These are phyloP conservation scores for Ceraceosorus guamensis DNA, from an alignment of 1,284 basidiomycete species.

Conservation along the genomic window DNA sequence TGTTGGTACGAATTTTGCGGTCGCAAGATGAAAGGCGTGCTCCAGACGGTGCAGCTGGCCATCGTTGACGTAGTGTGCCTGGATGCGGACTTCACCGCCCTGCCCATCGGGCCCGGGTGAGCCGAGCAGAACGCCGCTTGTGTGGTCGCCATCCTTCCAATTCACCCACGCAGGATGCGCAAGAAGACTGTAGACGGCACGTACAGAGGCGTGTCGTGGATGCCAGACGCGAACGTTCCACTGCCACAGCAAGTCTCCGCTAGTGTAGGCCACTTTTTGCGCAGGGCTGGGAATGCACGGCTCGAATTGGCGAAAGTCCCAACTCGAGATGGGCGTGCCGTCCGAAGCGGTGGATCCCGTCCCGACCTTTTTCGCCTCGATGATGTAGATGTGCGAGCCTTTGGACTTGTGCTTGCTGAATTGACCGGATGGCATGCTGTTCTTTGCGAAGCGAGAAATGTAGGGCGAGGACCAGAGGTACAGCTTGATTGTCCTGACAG, in stretches of 20 bases:
- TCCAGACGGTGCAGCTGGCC: conserved; percentile 40
- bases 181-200: conserved; percentile 72
- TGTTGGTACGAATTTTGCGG: conserved; percentile 19
- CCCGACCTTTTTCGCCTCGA: conserved; percentile 76
- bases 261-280: conserved; percentile 56
- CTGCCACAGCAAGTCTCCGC: conserved; percentile 72
- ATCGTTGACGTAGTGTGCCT: conserved; percentile 34
- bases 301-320: conserved; percentile 86
- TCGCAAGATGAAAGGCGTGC: conserved; percentile 38
- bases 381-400: conserved; percentile 99
- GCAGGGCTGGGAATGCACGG: conserved; percentile 47
- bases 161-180: conserved; percentile 74
- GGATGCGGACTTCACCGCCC: conserved; percentile 34
- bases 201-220: conserved; percentile 64
- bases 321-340: conserved; percentile 47
- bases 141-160: conserved; percentile 65
- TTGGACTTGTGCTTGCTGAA: conserved; percentile 94
- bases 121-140: conserved; percentile 22
- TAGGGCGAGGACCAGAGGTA: conserved; percentile 88
- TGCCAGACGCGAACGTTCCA: conserved; percentile 97
- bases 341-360: conserved; percentile 52
- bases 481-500: conserved; percentile 61
- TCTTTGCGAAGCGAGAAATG: conserved; percentile 96
- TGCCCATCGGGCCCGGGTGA: conserved; percentile 23
- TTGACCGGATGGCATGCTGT: conserved; percentile 52